Evolutionary conservation across 2,329 filamentous ascomycete species (phyloP).

Genomic region (Phoma herbarum): DNA sequence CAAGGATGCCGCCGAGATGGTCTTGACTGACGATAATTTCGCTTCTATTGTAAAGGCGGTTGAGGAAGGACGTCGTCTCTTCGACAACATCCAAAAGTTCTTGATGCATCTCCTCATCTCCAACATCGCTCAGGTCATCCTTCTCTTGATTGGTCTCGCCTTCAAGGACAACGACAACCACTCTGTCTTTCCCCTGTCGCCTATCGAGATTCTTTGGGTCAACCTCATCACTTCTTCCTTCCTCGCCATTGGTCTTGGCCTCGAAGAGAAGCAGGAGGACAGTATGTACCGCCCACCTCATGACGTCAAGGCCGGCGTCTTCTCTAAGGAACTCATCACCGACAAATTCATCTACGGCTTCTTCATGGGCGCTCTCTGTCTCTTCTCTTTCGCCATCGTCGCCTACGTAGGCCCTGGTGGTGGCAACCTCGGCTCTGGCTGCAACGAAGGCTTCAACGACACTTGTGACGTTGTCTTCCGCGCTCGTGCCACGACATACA

Average conservation of each 20-base stretch:
- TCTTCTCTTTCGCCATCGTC: slow-evolving; percentile 56
- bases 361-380: slow-evolving; percentile 57
- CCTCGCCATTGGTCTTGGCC: slow-evolving; percentile 57
- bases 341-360: slow-evolving; percentile 60
- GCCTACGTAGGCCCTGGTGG: slow-evolving; percentile 54
- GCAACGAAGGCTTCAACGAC: slow-evolving; percentile 56
- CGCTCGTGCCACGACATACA: slow-evolving; percentile 57
- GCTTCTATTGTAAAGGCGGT: slow-evolving; percentile 54
- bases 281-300: slow-evolving; percentile 59
- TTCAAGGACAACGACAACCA: slow-evolving; percentile 56
- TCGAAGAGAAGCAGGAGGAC: slow-evolving; percentile 57
- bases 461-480: slow-evolving; percentile 56
- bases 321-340: slow-evolving; percentile 56
- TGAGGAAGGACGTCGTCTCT: slow-evolving; percentile 52
- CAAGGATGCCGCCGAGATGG: slow-evolving; percentile 54
- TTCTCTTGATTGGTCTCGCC: slow-evolving; percentile 57
- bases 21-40: slow-evolving; percentile 54
- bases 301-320: slow-evolving; percentile 55
- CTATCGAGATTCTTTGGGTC: slow-evolving; percentile 59
- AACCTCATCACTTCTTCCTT: slow-evolving; percentile 59
- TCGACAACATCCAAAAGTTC: slow-evolving; percentile 57
- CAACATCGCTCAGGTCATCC: slow-evolving; percentile 59
- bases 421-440: slow-evolving; percentile 55
- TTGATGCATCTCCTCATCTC: slow-evolving; percentile 59
- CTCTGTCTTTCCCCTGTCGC: slow-evolving; percentile 57